Evolutionary conservation across 2,329 filamentous ascomycete species (phyloP).

Genomic region (Microdochium trichocladiopsis): DNA sequence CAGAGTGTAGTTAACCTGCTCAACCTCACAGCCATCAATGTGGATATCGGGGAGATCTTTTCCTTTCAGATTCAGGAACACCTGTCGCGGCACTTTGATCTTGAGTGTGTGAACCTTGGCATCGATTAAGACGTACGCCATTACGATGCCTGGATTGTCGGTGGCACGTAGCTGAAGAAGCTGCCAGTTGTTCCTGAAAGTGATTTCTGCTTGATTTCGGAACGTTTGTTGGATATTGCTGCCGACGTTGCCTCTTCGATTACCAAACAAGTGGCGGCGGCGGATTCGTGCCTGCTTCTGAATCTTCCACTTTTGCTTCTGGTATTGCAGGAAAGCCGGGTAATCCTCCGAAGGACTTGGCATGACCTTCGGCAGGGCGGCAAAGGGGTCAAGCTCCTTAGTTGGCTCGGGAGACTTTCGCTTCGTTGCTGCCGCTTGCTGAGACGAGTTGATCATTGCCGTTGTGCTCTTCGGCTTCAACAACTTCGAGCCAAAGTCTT

Average conservation of each 20-base stretch:
- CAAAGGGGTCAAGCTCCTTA: slow-evolving; percentile 66
- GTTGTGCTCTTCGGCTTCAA: slow-evolving; percentile 56
- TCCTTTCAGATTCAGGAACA: slow-evolving; percentile 88
- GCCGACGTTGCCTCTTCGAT: slow-evolving; percentile 62
- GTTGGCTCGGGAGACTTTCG: slow-evolving; percentile 66
- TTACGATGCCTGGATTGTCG: slow-evolving; percentile 78
- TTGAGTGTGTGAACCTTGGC: slow-evolving; percentile 84
- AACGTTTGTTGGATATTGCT: slow-evolving; percentile 64
- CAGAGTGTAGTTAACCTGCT: slow-evolving; percentile 88
- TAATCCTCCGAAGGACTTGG: slow-evolving; percentile 84
- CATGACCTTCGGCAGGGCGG: slow-evolving; percentile 75
- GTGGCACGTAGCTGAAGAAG: slow-evolving; percentile 80
- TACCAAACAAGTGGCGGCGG: slow-evolving; percentile 86
- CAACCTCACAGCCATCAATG: slow-evolving; percentile 76
- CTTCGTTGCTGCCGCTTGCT: slow-evolving; percentile 54
- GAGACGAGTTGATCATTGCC: slow-evolving; percentile 44
- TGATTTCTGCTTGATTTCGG: slow-evolving; percentile 82
- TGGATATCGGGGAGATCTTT: slow-evolving; percentile 84
- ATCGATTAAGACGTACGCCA: slow-evolving; percentile 87
- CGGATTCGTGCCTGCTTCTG: slow-evolving; percentile 85
- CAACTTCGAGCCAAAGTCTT: slow-evolving; percentile 70
- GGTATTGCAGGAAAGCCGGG: slow-evolving; percentile 78
- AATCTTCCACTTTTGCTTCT: slow-evolving; percentile 98
- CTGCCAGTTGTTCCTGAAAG: slow-evolving; percentile 93
- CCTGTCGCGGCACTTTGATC: slow-evolving; percentile 77